Base-by-base conservation (phyloP, 306 rosid species). In the Inga leiocalycina region DNA sequence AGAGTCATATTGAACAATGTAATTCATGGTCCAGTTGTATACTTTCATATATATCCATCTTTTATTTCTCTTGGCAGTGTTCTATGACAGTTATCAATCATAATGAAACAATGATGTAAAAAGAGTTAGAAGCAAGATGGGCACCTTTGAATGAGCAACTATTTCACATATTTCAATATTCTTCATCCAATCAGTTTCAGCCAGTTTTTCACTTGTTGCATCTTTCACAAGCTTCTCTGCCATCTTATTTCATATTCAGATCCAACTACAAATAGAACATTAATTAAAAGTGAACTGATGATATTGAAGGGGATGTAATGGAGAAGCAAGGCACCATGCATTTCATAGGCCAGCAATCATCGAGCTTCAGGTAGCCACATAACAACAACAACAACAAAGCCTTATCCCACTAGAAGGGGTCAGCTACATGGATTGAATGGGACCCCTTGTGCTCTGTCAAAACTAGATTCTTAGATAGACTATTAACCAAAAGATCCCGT, bases 91-190 rank as follows among this genome's bases (percentile, higher is more conserved):
- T 81, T 75, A 78, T 54, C 52, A 65, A 81, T 79, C 69, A 65
- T 24, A 82, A 82, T 66, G 81, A 46, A 82, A 46, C 51, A 76
- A 52, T 39, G 69, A 24, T 22, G 6, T 39, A 41, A 17, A 65
- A 66, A 59, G 39, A 68, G 24, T 24, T 4, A 74, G 80, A 46
- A 80, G 78, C 59, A 43, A 61, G 49, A 43, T 4, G 54, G 19
- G 45, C 85, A 95, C 98, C 98, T 93, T 79, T 81, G 93, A 90
- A 56, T 22, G 91, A 83, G 97, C 94, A 76, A 95, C 97, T 84
- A 92, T 77, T 88, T 93, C 98, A 68, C 98, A 93, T 24, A 95
- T 92, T 84, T 92, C 88, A 88, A 95, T 95, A 84, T 93, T 95
- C 83, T 92, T 93, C 22, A 76, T 71, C 98, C 98, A 95, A 87